Evolutionary conservation across 2,329 filamentous ascomycete genomes (phyloP), one percentile per base, ranked within the genome.

Genomic region (Albifimbria verrucaria): DNA sequence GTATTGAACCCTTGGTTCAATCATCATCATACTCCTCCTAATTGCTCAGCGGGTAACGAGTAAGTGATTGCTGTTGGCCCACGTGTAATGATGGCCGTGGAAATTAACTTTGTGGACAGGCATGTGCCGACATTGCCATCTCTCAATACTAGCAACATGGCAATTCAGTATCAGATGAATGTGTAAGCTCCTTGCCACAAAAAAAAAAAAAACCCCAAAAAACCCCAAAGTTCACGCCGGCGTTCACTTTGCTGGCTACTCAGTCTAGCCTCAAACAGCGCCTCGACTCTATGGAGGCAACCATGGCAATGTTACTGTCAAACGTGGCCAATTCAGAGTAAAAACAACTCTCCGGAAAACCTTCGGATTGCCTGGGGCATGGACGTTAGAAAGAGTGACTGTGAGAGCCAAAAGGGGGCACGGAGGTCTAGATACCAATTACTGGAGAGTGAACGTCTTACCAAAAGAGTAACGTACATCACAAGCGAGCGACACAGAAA

Each of bases 31-130:
- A 32, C 26, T 32, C 15, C 9, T 32, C 26, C 26, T 32, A 15
- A 32, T 9, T 7, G 26, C 7, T 15, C 26, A 32, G 7, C 7
- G 57, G 22, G 48, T 49, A 49, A 67, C 55, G n/a, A 59, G 68
- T 58, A 51, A 62, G 55, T 59, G 58, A 50, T 51, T 32, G 15
- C 26, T 15, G 26, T 32, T 32, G 26, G 26, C 26, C 26, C 26
- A 32, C 26, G 26, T 32, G 26, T 15, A 32, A 32, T 32, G 26
- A 32, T 32, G 26, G 26, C 26, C 26, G 26, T 32, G 26, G 7
- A 32, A 32, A 32, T 32, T 32, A 15, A 32, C 26, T 32, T 32
- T 32, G 26, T 32, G 26, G 26, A 32, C 26, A 32, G 26, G 26
- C 26, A 32, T 32, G 26, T 15, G 26, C 26, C 26, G 26, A 32